Evolutionary conservation across 176 grass and related monocot species (phyloP).

Genomic region (Oryza officinalis): DNA sequence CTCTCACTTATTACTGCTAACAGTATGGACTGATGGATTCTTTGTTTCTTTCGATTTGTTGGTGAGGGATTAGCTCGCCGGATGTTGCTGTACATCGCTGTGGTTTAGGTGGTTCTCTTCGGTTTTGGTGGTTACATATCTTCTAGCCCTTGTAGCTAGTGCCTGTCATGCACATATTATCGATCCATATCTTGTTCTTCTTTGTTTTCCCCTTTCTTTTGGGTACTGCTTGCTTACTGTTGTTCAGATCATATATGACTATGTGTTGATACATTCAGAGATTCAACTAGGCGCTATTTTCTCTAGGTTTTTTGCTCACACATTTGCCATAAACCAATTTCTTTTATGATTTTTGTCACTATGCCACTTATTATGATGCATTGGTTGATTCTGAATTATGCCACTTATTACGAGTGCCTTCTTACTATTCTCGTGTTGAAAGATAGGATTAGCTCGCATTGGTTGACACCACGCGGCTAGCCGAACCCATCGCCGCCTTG

Average conservation of each 20-base stretch:
- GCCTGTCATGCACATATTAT: neutral
- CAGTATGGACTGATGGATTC: neutral
- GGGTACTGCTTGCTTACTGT: neutral
- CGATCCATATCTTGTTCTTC: neutral
- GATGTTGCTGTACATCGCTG: neutral
- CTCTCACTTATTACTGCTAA: accelerated
- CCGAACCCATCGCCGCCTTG: too few relatives aligned
- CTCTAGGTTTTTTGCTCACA: too few relatives aligned
- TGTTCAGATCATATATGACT: neutral
- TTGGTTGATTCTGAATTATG: neutral
- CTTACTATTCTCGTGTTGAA: too few relatives aligned
- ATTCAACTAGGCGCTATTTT: too few relatives aligned
- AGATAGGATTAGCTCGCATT: too few relatives aligned
- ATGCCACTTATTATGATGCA: neutral
- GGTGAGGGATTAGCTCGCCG: neutral
- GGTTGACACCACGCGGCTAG: too few relatives aligned
- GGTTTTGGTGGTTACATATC: neutral
- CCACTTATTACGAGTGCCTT: neutral
- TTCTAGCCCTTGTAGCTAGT: neutral
- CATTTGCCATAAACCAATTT: too few relatives aligned
- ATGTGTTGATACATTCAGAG: neutral
- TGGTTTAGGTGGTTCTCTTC: neutral
- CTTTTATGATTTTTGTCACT: too few relatives aligned
- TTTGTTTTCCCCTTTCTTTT: neutral
- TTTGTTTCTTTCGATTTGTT: slow-evolving; percentile 13